A percentile compares a stretch with the other conserved stretches of the same genome.
phyloP scores from a whole-genome alignment of 371 early-diverging fungal genomes.

The Zancudomyces culisetae region DNA sequence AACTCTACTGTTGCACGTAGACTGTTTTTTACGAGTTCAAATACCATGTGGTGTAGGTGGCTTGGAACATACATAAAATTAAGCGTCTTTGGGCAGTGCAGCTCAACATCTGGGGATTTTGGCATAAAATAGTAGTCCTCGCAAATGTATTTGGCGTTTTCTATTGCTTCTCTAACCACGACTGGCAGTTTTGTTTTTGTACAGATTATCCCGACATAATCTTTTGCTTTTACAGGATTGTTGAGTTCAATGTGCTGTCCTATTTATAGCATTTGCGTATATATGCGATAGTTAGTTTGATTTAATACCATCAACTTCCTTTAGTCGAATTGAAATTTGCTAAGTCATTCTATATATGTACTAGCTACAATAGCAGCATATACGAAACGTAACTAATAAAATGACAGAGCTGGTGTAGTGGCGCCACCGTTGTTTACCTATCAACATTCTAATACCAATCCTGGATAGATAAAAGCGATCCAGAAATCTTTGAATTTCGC shows the following conservation, averaged over 20 bases:
- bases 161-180: constrained; percentile 70
- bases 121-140: constrained; percentile 77
- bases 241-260: constrained; percentile 66
- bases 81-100: constrained; percentile 63
- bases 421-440: too few species aligned
- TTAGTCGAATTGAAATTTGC: too few species aligned
- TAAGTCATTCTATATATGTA: too few species aligned
- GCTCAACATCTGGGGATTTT: constrained; percentile 59
- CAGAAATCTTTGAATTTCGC: constrained; percentile 73
- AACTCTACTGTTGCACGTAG: constrained; percentile 86
- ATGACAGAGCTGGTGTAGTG: too few species aligned
- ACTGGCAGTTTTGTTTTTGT: constrained; percentile 63
- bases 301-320: too few species aligned
- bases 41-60: constrained; percentile 93
- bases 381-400: too few species aligned
- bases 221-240: constrained; percentile 32
- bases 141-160: constrained; percentile 79
- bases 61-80: constrained; percentile 93
- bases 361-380: too few species aligned
- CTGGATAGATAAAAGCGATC: constrained; percentile 96
- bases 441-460: constrained; percentile 92
- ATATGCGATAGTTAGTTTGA: too few species aligned
- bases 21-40: constrained; percentile 90
- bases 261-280: too few species aligned
- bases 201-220: constrained; percentile 92